Base-by-base conservation (phyloP, 1,139 yeast species). In the Yamadazyma blattariae region DNA sequence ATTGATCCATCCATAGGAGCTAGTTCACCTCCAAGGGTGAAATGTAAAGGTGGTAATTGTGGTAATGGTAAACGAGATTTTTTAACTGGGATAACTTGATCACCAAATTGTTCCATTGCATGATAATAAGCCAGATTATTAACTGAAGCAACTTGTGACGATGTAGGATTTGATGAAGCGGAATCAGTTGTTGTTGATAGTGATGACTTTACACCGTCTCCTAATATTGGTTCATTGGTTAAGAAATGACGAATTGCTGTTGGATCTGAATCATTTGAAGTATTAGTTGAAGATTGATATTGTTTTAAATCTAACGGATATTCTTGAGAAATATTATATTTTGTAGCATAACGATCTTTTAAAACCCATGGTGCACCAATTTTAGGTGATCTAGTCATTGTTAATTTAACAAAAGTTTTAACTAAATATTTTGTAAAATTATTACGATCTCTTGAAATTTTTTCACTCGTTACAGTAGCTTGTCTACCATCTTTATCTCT, bases 301-400 rank as follows among this genome's bases (percentile, higher is more conserved):
- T 68, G 73, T 36, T 64, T 60, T 39, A 75, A 57, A 40, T 74
- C 75, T 9, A 72, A 70, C 0, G 87, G 87, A 48, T 72, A 75
- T 30, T 69, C 78, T 30, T 71, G 67, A 10, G 82, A 73, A 9
- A 80, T 79, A 47, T 82, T 63, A 51, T 77, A 80, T 44, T 71
- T 71, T 40, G 65, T 68, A 2, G 85, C 85, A 55, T 78, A 88
- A 47, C 82, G 80, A 23, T 77, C 79, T 54, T 84, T 85, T n/a
- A 92, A 95, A 14, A 92, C 81, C 97, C 97, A 92, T 1, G 98
- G 97, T 2, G 97, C 95, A 2, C 97, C 97, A 29, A 83, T 73
- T 68, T 85, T 85, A 39, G 82, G 75, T 4, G 92, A 87, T 47
- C 96, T 75, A 4, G 87, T 73, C 48, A 92, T 79, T 5, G 96